Conservation (phyloP, 495 filamentous ascomycete species). For the Chaetomium tenue region DNA sequence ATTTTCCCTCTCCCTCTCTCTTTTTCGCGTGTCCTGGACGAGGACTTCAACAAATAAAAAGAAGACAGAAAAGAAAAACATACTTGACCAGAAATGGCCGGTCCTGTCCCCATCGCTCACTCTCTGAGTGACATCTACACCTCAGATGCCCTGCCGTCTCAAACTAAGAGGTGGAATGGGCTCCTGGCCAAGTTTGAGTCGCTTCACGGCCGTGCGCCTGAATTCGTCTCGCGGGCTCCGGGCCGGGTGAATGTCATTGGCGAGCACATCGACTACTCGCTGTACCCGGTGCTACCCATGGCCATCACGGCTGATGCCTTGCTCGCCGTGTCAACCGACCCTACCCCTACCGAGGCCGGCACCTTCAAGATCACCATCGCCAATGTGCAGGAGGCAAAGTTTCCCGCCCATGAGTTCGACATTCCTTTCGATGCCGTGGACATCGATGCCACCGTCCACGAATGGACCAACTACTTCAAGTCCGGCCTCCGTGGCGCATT, state of each 20-base stretch:
- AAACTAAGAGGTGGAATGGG: constrained; percentile 66
- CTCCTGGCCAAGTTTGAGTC: constrained; percentile 71
- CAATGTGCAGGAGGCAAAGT: constrained; percentile 76
- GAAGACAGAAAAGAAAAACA: background rate
- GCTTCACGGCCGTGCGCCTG: constrained; percentile 65
- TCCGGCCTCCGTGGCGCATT: constrained; percentile 80
- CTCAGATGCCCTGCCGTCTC: constrained; percentile 53
- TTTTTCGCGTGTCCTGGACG: background rate
- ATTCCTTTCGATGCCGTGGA: constrained; percentile 66
- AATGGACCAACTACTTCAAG: constrained; percentile 99
- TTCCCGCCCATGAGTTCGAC: constrained; percentile 71
- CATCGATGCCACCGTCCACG: constrained; percentile 77
- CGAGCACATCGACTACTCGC: constrained; percentile 98
- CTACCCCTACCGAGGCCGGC: constrained; percentile 37
- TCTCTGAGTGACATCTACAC: constrained; percentile 69
- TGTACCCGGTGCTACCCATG: constrained; percentile 95
- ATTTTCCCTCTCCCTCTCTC: no score
- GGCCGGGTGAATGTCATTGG: constrained; percentile 98
- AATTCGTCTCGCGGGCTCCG: constrained; percentile 86
- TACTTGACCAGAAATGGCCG: constrained; percentile 46
- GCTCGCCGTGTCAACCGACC: constrained; percentile 71
- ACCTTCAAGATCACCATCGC: constrained; percentile 57
- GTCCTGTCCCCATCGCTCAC: constrained; percentile 56
- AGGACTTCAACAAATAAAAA: background rate
- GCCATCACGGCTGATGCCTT: constrained; percentile 88